Evolutionary conservation across 2,329 filamentous ascomycete genomes (phyloP).

Genomic region (Orbilia quercus): DNA sequence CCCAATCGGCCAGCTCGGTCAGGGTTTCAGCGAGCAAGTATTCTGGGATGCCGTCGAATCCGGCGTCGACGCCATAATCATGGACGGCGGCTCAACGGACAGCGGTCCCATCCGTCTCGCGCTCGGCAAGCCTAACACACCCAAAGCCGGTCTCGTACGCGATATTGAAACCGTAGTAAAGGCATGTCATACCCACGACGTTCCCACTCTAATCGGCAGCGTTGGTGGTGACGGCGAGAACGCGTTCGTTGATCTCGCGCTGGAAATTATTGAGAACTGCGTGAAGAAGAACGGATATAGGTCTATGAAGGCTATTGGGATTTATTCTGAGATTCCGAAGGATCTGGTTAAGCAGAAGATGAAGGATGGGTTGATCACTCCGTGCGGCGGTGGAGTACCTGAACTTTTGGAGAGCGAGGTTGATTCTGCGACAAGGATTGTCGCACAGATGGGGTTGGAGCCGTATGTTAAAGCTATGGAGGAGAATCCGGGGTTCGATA

Average conservation of each 20-base stretch:
- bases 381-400: slow-evolving; percentile 65
- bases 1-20: slow-evolving; percentile 60
- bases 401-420: slow-evolving; percentile 63
- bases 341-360: slow-evolving; percentile 61
- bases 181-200: slow-evolving; percentile 54
- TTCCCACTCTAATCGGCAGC: slow-evolving; percentile 57
- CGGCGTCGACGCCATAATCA: slow-evolving; percentile 60
- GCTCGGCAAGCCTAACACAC: slow-evolving; percentile 60
- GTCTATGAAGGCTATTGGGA: slow-evolving; percentile 61
- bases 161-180: slow-evolving; percentile 56
- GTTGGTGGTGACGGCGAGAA: slow-evolving; percentile 67
- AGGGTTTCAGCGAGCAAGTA: slow-evolving; percentile 58
- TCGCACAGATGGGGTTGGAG: slow-evolving; percentile 66
- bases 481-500: slow-evolving; percentile 63
- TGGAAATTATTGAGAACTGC: slow-evolving; percentile 64
- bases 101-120: slow-evolving; percentile 65
- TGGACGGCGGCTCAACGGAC: slow-evolving; percentile 63
- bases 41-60: slow-evolving; percentile 57
- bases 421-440: slow-evolving; percentile 62
- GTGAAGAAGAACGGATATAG: slow-evolving; percentile 59
- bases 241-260: slow-evolving; percentile 64
- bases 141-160: slow-evolving; percentile 43
- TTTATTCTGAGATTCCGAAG: slow-evolving; percentile 64
- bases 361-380: slow-evolving; percentile 60
- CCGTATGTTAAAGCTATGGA: slow-evolving; percentile 63